These are phyloP conservation scores for Thuidium tamariscinum DNA, from an alignment of 225 moss, liverwort and hornwort genomes.

Conservation along the genomic window DNA sequence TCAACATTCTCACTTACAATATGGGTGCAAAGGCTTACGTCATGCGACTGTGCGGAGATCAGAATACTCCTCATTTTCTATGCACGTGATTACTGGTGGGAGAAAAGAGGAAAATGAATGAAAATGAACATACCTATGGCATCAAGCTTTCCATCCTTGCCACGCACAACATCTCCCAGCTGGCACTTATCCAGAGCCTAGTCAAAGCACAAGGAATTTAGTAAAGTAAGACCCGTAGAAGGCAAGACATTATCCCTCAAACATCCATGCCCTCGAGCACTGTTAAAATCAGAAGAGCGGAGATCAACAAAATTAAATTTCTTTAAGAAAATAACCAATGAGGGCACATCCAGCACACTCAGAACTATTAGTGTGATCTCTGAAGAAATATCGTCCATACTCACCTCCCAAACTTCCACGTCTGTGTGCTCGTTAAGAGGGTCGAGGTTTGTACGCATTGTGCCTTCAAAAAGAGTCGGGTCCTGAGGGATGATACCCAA, in stretches of 20 bases:
- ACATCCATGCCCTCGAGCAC: not conserved
- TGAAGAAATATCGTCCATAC: not conserved
- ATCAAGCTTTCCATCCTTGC: conserved; percentile 66
- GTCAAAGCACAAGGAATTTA: not conserved
- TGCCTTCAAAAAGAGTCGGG: conserved; percentile 86
- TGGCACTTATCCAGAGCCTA: conserved; percentile 70
- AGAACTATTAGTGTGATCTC: not conserved
- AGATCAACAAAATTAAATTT: not conserved
- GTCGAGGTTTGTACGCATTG: conserved; percentile 69
- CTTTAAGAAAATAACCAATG: not conserved
- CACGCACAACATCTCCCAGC: conserved; percentile 48
- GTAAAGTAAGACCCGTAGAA: not conserved
- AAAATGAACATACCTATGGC: conserved; percentile 32
- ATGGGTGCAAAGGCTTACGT: not conserved
- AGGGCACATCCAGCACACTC: not conserved
- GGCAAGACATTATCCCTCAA: not conserved
- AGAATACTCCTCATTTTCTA: not conserved
- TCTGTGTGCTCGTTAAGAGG: conserved; percentile 62
- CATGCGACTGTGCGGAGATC: not conserved
- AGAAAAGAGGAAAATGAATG: not conserved
- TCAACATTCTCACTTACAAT: not conserved
- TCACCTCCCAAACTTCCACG: conserved; percentile 75
- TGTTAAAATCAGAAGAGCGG: not conserved
- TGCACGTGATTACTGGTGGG: not conserved
- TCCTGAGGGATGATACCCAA: conserved; percentile 87